Conservation (phyloP, 331 rosid genomes). For the Rhamnella rubrinervis region DNA sequence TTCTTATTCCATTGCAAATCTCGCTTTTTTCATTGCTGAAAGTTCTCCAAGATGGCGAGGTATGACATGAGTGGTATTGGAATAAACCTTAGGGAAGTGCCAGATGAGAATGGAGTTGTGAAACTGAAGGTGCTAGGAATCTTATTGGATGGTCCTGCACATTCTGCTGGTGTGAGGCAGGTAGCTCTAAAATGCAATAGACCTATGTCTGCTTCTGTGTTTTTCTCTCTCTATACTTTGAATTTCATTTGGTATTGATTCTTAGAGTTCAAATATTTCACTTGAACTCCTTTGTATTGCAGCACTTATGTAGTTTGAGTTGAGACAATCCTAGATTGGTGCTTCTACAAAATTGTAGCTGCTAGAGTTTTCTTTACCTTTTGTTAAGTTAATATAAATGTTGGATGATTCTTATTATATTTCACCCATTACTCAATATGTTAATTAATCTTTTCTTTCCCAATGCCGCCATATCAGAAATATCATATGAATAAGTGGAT, state of each 20-base stretch:
- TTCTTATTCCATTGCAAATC: conserved; percentile 42
- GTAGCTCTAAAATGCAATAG: conserved; percentile 38
- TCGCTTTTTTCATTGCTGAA: conserved; percentile 34
- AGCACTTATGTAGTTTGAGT: background rate
- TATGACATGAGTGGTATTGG: conserved; percentile 99
- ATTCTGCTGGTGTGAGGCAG: conserved; percentile 92
- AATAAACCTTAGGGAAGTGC: conserved; percentile 89
- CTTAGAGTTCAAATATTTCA: background rate
- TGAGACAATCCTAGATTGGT: background rate
- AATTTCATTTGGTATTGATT: background rate
- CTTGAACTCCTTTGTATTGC: background rate
- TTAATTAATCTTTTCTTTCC: no score
- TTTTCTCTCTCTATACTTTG: background rate
- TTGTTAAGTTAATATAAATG: no score
- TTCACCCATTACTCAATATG: background rate
- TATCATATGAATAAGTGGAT: no score
- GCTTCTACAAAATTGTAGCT: background rate
- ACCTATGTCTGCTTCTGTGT: background rate
- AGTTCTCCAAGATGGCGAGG: conserved; percentile 99
- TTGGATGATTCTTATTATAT: background rate
- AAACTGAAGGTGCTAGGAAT: conserved; percentile 74
- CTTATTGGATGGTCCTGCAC: conserved; percentile 87
- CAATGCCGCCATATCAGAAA: no score
- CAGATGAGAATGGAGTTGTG: conserved; percentile 60
- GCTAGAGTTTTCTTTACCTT: background rate